Conservation (phyloP, 768 basidiomycete genomes). For the Trametes coccinea region DNA sequence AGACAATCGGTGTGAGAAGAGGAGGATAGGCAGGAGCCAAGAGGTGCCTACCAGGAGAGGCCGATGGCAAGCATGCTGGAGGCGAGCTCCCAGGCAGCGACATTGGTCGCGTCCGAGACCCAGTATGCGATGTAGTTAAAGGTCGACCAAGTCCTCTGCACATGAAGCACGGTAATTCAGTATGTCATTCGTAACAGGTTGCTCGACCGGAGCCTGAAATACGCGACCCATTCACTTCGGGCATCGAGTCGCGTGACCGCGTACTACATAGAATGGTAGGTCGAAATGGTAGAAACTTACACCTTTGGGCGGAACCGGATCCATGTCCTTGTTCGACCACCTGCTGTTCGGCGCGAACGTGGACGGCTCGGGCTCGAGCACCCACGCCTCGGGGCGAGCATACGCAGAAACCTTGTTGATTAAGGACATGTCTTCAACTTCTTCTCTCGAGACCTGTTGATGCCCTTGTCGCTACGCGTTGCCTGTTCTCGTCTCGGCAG, state of each 20-base stretch:
- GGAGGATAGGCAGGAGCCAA: background rate
- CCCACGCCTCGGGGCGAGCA: constrained; percentile 45
- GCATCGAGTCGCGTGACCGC: background rate
- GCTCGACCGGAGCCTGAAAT: too few relatives aligned
- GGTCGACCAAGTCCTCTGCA: constrained; percentile 62
- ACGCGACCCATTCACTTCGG: background rate
- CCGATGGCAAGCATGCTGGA: constrained; percentile 76
- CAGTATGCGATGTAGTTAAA: constrained; percentile 68
- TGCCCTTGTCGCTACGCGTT: background rate
- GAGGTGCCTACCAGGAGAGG: constrained; percentile 56
- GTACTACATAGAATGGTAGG: background rate
- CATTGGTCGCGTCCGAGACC: constrained; percentile 38
- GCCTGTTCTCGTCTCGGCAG: background rate
- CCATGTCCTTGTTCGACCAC: constrained; percentile 79
- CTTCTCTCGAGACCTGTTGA: background rate
- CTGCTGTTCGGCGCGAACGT: constrained; percentile 57
- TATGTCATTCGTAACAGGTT: too few relatives aligned
- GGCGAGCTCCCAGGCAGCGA: constrained; percentile 54
- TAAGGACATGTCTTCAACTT: background rate
- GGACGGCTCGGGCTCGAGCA: constrained; percentile 50
- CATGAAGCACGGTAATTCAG: background rate
- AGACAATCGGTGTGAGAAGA: background rate
- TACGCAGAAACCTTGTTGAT: constrained; percentile 27
- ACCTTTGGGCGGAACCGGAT: constrained; percentile 59
- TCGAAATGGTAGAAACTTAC: background rate